These are phyloP conservation scores for Isabelozyma pseudorhagii DNA, from an alignment of 805 yeast species.

Conservation along the genomic window DNA sequence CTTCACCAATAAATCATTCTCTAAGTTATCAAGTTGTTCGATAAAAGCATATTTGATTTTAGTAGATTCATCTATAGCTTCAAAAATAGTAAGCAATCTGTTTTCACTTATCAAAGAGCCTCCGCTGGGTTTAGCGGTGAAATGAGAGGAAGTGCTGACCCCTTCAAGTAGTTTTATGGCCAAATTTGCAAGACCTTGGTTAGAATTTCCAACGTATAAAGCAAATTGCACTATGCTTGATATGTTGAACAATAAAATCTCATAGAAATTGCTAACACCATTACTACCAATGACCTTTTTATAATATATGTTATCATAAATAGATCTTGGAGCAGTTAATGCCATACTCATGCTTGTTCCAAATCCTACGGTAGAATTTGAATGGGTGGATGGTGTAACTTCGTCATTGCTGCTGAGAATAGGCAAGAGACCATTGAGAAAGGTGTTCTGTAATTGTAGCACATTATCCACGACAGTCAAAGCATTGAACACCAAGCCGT, in stretches of 20 bases:
- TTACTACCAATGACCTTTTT: conserved; percentile 51
- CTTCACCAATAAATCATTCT: conserved; percentile 47
- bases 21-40: conserved; percentile 51
- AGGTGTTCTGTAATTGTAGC: conserved; percentile 57
- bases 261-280: conserved; percentile 64
- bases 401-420: conserved; percentile 39
- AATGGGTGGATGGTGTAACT: conserved; percentile 1
- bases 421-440: conserved; percentile 52
- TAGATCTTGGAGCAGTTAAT: conserved; percentile 15
- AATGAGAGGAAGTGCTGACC: conserved; percentile 49
- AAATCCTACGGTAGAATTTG: conserved; percentile 13
- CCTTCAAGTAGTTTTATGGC: conserved; percentile 53
- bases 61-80: conserved; percentile 73
- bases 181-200: conserved; percentile 46
- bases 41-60: conserved; percentile 73
- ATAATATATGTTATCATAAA: conserved; percentile 30
- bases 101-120: conserved; percentile 42
- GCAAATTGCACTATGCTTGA: conserved; percentile 72
- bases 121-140: conserved; percentile 23
- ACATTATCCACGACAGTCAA: conserved; percentile 44
- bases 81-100: conserved; percentile 65
- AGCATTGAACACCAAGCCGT: conserved; percentile 16
- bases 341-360: conserved; percentile 28
- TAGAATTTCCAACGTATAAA: conserved; percentile 62
- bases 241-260: conserved; percentile 68